phyloP scores from a whole-genome alignment of 2,329 filamentous ascomycete species.

The Beauveria rudraprayagi region DNA sequence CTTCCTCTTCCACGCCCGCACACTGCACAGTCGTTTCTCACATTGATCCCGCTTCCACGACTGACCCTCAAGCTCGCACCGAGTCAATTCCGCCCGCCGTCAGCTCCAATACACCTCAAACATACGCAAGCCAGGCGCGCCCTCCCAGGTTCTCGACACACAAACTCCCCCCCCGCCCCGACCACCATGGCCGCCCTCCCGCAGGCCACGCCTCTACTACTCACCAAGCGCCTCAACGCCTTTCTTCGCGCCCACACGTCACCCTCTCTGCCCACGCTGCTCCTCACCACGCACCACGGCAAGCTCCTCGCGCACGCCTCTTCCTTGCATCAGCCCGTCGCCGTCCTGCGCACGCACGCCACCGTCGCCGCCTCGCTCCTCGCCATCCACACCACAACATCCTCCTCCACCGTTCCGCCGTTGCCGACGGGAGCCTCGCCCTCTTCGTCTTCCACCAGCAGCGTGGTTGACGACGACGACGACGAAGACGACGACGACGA shows the following conservation, averaged over 20 bases:
- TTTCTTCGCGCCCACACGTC: constrained; percentile 54
- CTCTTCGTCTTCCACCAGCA: too few relatives aligned
- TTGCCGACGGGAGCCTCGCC: too few relatives aligned
- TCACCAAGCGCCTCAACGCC: constrained; percentile 56
- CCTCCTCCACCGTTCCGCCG: too few relatives aligned
- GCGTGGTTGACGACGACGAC: constrained; percentile 16
- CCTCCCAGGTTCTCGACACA: neutral
- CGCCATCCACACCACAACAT: constrained; percentile 44
- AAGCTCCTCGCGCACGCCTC: constrained; percentile 51
- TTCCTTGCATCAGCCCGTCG: constrained; percentile 46
- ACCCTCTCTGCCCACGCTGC: constrained; percentile 48
- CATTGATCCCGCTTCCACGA: too few relatives aligned
- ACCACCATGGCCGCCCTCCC: constrained; percentile 26
- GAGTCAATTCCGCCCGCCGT: too few relatives aligned
- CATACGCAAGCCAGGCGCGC: neutral
- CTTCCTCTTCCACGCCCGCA: neutral
- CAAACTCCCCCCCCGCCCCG: too few relatives aligned
- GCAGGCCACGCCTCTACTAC: constrained; percentile 49
- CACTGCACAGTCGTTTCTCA: too few relatives aligned
- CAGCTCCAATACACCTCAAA: neutral
- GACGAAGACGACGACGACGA: constrained; percentile 16
- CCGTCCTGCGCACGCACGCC: constrained; percentile 52
- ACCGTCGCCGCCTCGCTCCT: constrained; percentile 57
- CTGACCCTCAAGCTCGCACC: too few relatives aligned
- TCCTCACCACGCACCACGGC: constrained; percentile 51